Conservation (phyloP, 306 rosid species). For the Cicer pinnatifidum region DNA sequence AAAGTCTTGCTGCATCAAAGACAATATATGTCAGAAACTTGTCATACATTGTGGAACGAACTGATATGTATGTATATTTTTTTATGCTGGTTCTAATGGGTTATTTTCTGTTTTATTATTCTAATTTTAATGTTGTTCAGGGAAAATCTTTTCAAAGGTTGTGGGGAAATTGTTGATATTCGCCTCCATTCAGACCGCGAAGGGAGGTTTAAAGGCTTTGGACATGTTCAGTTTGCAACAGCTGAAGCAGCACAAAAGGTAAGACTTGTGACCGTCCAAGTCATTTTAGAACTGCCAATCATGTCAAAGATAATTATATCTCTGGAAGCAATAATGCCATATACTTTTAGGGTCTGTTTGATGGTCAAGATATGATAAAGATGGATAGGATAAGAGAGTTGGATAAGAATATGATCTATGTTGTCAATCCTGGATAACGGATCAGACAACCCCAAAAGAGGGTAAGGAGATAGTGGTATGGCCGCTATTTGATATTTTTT, state of each 20-base stretch:
- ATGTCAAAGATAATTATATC: neutral
- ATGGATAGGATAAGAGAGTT: no score
- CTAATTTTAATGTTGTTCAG: constrained; percentile 48
- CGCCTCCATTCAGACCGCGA: constrained; percentile 56
- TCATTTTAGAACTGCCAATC: constrained; percentile 11
- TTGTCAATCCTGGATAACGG: no score
- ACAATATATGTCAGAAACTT: constrained; percentile 70
- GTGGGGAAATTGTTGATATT: constrained; percentile 67
- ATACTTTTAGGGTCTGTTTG: neutral
- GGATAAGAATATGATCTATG: no score
- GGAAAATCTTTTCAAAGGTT: constrained; percentile 66
- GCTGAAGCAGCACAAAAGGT: constrained; percentile 68
- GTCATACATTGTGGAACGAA: constrained; percentile 52
- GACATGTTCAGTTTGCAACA: constrained; percentile 76
- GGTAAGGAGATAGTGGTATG: no score
- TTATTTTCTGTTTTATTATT: constrained; percentile 23
- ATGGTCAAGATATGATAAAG: no score
- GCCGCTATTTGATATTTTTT: no score
- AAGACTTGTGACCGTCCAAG: constrained; percentile 31
- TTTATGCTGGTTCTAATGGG: neutral
- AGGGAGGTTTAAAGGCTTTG: constrained; percentile 73
- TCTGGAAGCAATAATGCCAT: constrained; percentile 3
- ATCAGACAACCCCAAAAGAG: no score
- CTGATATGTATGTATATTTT: constrained; percentile 68
- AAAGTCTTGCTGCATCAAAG: constrained; percentile 46